These are phyloP conservation scores for Epichloe sp. DNA, from an alignment of 2,329 filamentous ascomycete species.

Conservation along the genomic window DNA sequence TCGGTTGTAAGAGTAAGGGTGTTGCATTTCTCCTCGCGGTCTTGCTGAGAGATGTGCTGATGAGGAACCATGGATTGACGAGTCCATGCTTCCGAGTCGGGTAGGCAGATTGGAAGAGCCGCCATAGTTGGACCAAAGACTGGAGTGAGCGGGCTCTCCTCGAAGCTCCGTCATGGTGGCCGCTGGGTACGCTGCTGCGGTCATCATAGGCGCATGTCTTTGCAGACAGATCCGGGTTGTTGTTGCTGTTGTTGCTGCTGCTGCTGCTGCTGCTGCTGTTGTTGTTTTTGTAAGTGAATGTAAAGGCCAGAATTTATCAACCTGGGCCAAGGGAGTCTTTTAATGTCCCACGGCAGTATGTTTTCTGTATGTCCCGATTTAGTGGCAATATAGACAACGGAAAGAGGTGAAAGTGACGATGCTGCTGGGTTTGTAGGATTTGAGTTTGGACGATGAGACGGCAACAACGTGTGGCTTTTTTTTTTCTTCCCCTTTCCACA, in stretches of 20 bases:
- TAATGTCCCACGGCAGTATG: background rate
- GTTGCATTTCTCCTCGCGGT: conserved; percentile 36
- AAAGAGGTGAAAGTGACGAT: background rate
- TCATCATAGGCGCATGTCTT: conserved; percentile 44
- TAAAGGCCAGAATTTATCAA: background rate
- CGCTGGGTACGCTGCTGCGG: conserved; percentile 42
- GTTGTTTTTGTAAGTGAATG: background rate
- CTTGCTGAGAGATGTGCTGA: conserved; percentile 27
- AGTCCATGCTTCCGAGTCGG: conserved; percentile 39
- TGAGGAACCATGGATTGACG: conserved; percentile 31
- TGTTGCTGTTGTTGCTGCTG: background rate
- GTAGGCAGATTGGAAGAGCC: conserved; percentile 39
- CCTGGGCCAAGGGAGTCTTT: background rate
- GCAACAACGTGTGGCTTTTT: conserved; percentile 3
- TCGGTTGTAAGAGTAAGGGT: conserved; percentile 38
- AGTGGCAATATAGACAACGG: background rate
- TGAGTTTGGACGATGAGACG: background rate
- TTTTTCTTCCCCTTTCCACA: conserved; percentile 3
- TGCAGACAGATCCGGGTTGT: conserved; percentile 6
- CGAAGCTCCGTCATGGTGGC: conserved; percentile 52
- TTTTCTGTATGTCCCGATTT: background rate
- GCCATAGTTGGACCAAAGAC: conserved; percentile 46
- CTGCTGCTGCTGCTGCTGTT: background rate
- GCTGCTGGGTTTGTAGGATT: background rate
- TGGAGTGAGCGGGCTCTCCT: conserved; percentile 42